These are phyloP conservation scores for Picea abies DNA, from an alignment of 83 land plant genomes.

Conservation along the genomic window DNA sequence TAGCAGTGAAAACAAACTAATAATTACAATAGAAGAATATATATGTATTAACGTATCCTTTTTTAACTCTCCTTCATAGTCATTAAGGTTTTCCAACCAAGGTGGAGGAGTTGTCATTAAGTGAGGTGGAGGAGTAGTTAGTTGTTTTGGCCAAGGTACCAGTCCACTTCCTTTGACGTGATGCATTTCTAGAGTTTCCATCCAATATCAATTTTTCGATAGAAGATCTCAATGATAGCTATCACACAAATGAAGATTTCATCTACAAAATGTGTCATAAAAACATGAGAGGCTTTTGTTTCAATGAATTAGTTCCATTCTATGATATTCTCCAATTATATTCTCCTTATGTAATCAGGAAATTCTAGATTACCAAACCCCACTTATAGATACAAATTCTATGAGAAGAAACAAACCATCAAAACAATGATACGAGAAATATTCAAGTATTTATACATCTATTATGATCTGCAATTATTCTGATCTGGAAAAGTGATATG, in stretches of 20 bases:
- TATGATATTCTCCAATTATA: too few relatives aligned
- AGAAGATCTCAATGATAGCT: neutral
- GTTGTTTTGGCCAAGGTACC: conserved; percentile 87
- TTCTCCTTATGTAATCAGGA: neutral
- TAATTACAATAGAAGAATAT: neutral
- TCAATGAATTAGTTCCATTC: neutral
- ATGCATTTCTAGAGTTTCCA: conserved; percentile 36
- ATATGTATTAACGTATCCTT: conserved; percentile 60
- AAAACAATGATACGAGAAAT: too few relatives aligned
- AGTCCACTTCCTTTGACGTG: conserved; percentile 56
- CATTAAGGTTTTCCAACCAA: conserved; percentile 70
- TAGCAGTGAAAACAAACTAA: neutral
- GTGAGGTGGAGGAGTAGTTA: conserved; percentile 38
- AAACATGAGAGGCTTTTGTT: neutral
- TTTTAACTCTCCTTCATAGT: conserved; percentile 56
- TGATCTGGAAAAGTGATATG: too few relatives aligned
- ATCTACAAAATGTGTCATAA: neutral
- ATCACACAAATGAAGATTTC: neutral
- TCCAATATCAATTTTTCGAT: neutral
- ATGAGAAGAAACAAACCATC: too few relatives aligned
- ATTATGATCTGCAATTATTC: too few relatives aligned
- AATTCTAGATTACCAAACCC: too few relatives aligned
- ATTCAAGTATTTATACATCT: too few relatives aligned
- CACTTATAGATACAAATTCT: too few relatives aligned
- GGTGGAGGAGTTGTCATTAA: conserved; percentile 26